Evolutionary conservation across 148 eudicot genomes (phyloP), one percentile per base, ranked within the genome.

Genomic region (Pouteria glomerata): DNA sequence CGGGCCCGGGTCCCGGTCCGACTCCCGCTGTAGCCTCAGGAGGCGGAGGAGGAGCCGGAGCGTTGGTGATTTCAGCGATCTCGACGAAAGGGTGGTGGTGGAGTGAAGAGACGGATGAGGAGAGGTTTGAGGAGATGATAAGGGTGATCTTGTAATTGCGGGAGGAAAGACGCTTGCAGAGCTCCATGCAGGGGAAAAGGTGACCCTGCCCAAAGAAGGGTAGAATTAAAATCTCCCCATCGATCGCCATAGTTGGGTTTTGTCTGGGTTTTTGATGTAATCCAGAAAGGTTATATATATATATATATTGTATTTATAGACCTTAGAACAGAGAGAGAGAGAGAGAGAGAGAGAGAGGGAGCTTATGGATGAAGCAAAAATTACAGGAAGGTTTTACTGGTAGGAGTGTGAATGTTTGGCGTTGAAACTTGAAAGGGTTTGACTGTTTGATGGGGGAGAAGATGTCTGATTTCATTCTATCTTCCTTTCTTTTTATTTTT

Each of bases 141-240:
- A 87, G 79, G 50, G 81, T 83, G 57, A 72, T 24, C 26, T 66
- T 75, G 79, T 67, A 79, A 34, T 79, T 69, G 57, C 71, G 73
- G 30, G 82, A 56, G 23, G 87, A 72, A 21, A 85, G 60, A 70
- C 72, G 83, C 10, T 83, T 83, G 77, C 82, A 79, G 45, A 87
- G 86, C 80, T 87, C 91, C 14, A 79, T 73, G 77, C 66, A 69
- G 8, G 91, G 91, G 67, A 81, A 75, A 41, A 85, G 85, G 55
- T 85, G 91, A 70, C 89, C 91, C 31, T 81, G 85, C 12, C 91
- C 72, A 8, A 69, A 55, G 59, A 69, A 69, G 1, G 72, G 72
- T 23, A 69, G 12, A 21, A 69, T 8, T 7, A 33, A 24, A 30
- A 69, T 69, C n/a, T 53, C 72, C 6, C 72, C 62, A 69, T 34